Evolutionary conservation across 2,329 filamentous ascomycete genomes (phyloP), one percentile per base, ranked within the genome.

Genomic region (Monilinia fructicola): DNA sequence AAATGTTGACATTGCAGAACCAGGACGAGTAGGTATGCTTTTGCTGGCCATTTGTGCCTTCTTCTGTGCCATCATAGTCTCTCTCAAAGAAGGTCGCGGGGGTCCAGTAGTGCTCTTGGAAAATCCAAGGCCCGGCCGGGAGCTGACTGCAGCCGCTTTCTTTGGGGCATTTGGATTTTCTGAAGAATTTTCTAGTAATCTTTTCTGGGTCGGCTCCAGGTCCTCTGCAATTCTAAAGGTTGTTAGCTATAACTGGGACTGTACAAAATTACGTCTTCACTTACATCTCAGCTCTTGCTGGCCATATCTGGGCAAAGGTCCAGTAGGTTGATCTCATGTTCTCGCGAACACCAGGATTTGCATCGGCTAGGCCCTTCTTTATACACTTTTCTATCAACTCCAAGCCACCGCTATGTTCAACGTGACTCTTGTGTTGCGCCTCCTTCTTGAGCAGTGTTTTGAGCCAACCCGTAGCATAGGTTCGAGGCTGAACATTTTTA

Each of bases 301-400:
- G 89, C 91, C 93, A 98, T 23, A 92, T 83, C 44, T 81, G 81
- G 67, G 88, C 86, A 76, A 93, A 97, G 0, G 82, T 82, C 95
- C 95, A 99, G 77, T 91, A 99, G 0, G 92, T 91, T 48, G 87
- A 85, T 72, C 95, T 87, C 83, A 91, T 94, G 70, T 87, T 89
- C 78, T 97, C 93, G 73, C 95, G 87, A 55, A 98, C 94, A 40
- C 89, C 90, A 10, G 93, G 93, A 74, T 98, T 97, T 16, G 94
- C 84, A 80, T 99, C 95, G 28, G 83, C 83, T n/a, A 99, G 83
- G 0, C 94, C 91, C 76, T 93, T 96, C 77, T 90, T 93, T 74
- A 99, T 86, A 71, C 90, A 92, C 78, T 96, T 96, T 71, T 96
- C 92, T 18, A 96, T 85, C 38, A 92, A 74, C 16, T 97, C 93